Percentiles rank a stretch among this genome's conserved stretches.
phyloP scores from a whole-genome alignment of 2,329 filamentous ascomycete genomes.

The Alternaria alternata region DNA sequence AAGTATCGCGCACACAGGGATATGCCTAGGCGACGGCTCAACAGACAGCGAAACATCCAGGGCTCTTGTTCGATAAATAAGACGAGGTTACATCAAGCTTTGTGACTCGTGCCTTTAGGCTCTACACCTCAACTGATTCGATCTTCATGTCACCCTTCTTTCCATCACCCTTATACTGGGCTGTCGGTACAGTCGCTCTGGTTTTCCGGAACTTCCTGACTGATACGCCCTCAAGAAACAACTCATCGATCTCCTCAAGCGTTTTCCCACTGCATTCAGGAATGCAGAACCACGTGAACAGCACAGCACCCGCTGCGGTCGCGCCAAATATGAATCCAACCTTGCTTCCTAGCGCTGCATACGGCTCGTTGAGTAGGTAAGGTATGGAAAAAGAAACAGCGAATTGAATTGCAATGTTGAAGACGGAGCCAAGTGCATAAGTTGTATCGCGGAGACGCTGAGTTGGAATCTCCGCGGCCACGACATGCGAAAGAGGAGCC shows the following conservation, averaged over 20 bases:
- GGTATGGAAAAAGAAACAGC: not conserved
- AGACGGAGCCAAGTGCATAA: constrained; percentile 1
- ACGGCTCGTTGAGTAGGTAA: not conserved
- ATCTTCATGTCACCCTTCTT: not conserved
- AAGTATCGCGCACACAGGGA: too few relatives aligned
- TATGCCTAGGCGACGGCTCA: too few relatives aligned
- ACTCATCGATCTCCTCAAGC: not conserved
- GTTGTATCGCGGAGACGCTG: not conserved
- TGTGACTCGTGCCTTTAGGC: not conserved
- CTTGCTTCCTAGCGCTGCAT: not conserved
- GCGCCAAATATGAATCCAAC: not conserved
- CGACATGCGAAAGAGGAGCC: not conserved
- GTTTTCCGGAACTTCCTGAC: not conserved
- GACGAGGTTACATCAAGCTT: not conserved
- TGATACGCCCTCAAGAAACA: not conserved
- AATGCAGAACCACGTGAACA: not conserved
- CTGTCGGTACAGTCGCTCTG: not conserved
- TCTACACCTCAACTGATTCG: not conserved
- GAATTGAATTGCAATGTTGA: not conserved
- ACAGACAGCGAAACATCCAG: too few relatives aligned
- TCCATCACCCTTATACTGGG: not conserved
- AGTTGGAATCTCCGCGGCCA: not conserved
- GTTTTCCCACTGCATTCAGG: not conserved
- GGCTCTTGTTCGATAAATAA: too few relatives aligned
- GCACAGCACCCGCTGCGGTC: not conserved